Conservation (phyloP, 805 yeast species). For the Brettanomyces custersianus region DNA sequence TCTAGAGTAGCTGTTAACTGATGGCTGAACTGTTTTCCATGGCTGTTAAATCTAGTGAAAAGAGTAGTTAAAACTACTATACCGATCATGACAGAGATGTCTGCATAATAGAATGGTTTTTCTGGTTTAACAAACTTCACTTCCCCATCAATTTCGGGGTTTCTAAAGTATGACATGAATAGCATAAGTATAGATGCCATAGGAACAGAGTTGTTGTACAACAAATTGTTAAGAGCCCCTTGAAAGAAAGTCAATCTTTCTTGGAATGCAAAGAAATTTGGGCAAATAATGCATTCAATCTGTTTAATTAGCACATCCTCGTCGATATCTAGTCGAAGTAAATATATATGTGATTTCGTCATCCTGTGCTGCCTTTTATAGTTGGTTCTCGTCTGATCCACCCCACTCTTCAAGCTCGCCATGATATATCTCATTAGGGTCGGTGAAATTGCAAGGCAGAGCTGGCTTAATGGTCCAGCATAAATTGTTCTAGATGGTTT, state of each 20-base stretch:
- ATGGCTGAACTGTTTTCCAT: slow-evolving; percentile 1
- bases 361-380: slow-evolving; percentile 5
- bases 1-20: slow-evolving; percentile 1
- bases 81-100: slow-evolving; percentile 6
- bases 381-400: slow-evolving; percentile 1
- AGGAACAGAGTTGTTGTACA: slow-evolving; percentile 8
- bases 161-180: slow-evolving; percentile 6
- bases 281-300: slow-evolving; percentile 2
- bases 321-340: neutral
- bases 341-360: neutral
- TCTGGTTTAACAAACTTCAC: slow-evolving; percentile 5
- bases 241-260: slow-evolving; percentile 9
- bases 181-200: slow-evolving; percentile 5
- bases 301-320: neutral
- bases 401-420: neutral
- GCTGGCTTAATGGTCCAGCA: neutral
- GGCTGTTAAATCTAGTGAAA: slow-evolving; percentile 4
- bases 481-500: slow-evolving; percentile 1
- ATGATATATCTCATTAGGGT: neutral
- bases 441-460: neutral
- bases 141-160: neutral
- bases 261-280: slow-evolving; percentile 5
- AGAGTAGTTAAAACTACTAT: slow-evolving; percentile 6
- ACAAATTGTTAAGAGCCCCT: slow-evolving; percentile 5
- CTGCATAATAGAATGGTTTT: slow-evolving; percentile 8